Percentiles rank a stretch among this genome's conserved stretches.
Evolutionary conservation across 2,329 filamentous ascomycete genomes (phyloP).

Genomic region (Capronia coronata): DNA sequence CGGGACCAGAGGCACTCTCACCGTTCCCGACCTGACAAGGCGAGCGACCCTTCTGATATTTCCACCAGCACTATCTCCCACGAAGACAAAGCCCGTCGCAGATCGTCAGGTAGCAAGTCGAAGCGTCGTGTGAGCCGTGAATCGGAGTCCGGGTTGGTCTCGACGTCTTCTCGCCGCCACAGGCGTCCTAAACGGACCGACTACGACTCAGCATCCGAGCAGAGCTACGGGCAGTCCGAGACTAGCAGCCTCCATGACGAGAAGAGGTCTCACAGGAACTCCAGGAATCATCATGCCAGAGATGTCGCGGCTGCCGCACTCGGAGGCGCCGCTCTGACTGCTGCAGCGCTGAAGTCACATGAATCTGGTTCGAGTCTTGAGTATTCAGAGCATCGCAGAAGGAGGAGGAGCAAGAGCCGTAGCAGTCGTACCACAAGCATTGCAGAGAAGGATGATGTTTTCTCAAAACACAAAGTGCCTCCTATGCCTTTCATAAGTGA

Average conservation of each 20-base stretch:
- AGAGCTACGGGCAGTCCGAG: slow-evolving; percentile 41
- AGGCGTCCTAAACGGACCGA: slow-evolving; percentile 50
- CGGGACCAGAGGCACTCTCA: slow-evolving; percentile 72
- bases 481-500: slow-evolving; percentile 87
- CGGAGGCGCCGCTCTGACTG: slow-evolving; percentile 53
- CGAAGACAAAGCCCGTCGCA: slow-evolving; percentile 49
- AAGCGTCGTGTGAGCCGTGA: slow-evolving; percentile 54
- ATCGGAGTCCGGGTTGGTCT: slow-evolving; percentile 52
- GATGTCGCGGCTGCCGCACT: slow-evolving; percentile 52
- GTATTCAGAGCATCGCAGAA: slow-evolving; percentile 33
- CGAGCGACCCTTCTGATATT: slow-evolving; percentile 56
- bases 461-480: slow-evolving; percentile 56
- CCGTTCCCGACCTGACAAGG: slow-evolving; percentile 58
- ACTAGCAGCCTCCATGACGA: slow-evolving; percentile 46
- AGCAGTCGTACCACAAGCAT: slow-evolving; percentile 48
- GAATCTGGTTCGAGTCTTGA: slow-evolving; percentile 57
- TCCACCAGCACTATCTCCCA: slow-evolving; percentile 51
- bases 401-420: slow-evolving; percentile 46
- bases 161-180: slow-evolving; percentile 46
- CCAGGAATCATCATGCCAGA: slow-evolving; percentile 45
- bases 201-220: slow-evolving; percentile 44
- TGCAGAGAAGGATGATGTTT: slow-evolving; percentile 47
- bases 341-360: slow-evolving; percentile 58
- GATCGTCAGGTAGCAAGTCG: slow-evolving; percentile 48
- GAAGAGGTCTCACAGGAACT: slow-evolving; percentile 48